Evolutionary conservation across 495 filamentous ascomycete genomes (phyloP).

Genomic region (Podospora appendiculata): DNA sequence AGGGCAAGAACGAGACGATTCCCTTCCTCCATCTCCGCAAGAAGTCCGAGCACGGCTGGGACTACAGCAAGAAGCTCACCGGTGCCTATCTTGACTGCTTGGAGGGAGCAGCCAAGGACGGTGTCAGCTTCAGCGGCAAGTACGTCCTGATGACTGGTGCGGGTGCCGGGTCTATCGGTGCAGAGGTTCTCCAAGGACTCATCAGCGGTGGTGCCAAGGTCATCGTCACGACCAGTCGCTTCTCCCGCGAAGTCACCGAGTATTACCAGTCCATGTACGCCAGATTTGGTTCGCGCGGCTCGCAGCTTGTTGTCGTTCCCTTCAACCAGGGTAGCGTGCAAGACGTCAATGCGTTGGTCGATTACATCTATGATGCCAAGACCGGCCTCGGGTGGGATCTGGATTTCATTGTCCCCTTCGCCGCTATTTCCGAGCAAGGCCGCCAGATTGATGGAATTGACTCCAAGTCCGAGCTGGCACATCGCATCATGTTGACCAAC

Average conservation of each 20-base stretch:
- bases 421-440: slow-evolving; percentile 94
- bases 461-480: slow-evolving; percentile 95
- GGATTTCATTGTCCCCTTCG: slow-evolving; percentile 93
- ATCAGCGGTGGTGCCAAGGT: slow-evolving; percentile 96
- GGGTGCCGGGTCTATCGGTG: slow-evolving; percentile 94
- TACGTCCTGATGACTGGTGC: slow-evolving; percentile 98
- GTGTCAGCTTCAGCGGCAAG: slow-evolving; percentile 89
- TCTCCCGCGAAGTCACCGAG: slow-evolving; percentile 95
- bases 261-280: slow-evolving; percentile 99
- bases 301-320: slow-evolving; percentile 92
- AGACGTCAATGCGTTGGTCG: slow-evolving; percentile 84
- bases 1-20: slow-evolving; percentile 91
- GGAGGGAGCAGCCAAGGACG: slow-evolving; percentile 76
- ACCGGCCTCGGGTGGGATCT: slow-evolving; percentile 96
- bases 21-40: slow-evolving; percentile 96
- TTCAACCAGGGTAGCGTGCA: slow-evolving; percentile 99
- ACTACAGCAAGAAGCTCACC: slow-evolving; percentile 97
- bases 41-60: slow-evolving; percentile 91
- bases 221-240: slow-evolving; percentile 89
- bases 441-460: slow-evolving; percentile 97
- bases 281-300: slow-evolving; percentile 84
- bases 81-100: slow-evolving; percentile 85
- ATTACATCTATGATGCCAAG: slow-evolving; percentile 97
- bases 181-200: slow-evolving; percentile 93
- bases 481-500: slow-evolving; percentile 99